Evolutionary conservation across 352 stramenopile genomes (phyloP), one percentile per base, ranked within the genome.

Genomic region (Aphanomyces astaci): DNA sequence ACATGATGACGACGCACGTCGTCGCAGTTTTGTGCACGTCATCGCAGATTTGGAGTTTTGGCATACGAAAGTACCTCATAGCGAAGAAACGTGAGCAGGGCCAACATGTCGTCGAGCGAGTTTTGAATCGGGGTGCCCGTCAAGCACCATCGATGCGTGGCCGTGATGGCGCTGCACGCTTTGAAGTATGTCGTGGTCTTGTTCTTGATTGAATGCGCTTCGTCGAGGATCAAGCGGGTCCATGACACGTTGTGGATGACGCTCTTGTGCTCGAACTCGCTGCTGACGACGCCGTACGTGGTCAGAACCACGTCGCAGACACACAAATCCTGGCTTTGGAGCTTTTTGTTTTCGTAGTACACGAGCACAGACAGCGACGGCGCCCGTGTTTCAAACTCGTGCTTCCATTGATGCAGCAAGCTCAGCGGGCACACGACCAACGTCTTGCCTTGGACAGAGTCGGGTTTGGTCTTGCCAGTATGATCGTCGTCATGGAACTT

Each of bases 191-290:
- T 75, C n/a, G 83, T 92, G 36, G 73, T 48, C 28, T 84, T 81
- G 63, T 92, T 97, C 77, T 96, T 96, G 74, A 97, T 97, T 39
- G 79, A 92, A 72, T 97, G 90, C 3, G 87, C 87, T 73, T 97
- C 90, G 70, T 97, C 90, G 13, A 97, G 76, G 64, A 97, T 91
- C n/a, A 97, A 72, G 15, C 90, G 86, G 32, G 80, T 75, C 90
- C 90, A 97, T 9, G 45, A 27, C 13, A 75, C 45, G 1, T 39
- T 27, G 45, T 70, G 75, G 17, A 82, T 46, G 1, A 74, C 77
- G 1, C 39, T 72, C 1, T 64, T 19, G 45, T 86, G 86, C 40
- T 81, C 81, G 52, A 82, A 79, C 57, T 95, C 84, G 5, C 79
- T 79, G 59, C 80, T 84, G 24, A 95, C 65, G 32, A 92, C 84